Percentiles rank a stretch among this genome's conserved stretches.
Conservation (phyloP, 306 rosid species). For the Pachyrhizus erosus region DNA sequence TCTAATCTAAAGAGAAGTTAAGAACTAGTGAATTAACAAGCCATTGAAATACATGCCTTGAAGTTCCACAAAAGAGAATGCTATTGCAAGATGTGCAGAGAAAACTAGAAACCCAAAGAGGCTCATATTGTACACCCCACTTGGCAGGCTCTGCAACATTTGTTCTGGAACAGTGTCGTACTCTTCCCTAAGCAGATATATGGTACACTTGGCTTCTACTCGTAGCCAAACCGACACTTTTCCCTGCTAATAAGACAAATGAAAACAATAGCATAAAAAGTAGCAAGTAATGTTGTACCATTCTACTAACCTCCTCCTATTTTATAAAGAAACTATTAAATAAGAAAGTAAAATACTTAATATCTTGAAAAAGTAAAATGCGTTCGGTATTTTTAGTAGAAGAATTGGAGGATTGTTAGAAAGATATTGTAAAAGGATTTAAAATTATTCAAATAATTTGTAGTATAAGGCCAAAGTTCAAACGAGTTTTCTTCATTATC, state of each 20-base stretch:
- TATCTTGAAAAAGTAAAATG: not conserved
- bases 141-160: slow-evolving; percentile 1
- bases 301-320: not conserved
- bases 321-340: not conserved
- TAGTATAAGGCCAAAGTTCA: slow-evolving; percentile 17
- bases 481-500: slow-evolving; percentile 12
- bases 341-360: not conserved
- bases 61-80: slow-evolving; percentile 47
- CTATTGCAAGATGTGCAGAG: slow-evolving; percentile 48
- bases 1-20: slow-evolving; percentile 4
- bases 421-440: not conserved
- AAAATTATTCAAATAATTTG: not conserved
- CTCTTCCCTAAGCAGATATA: slow-evolving; percentile 27
- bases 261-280: not conserved
- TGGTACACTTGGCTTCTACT: slow-evolving; percentile 5
- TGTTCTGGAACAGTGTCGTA: not conserved
- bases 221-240: slow-evolving; percentile 39
- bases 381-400: not conserved
- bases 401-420: not conserved
- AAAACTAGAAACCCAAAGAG: slow-evolving; percentile 53
- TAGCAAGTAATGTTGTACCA: not conserved
- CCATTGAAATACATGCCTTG: slow-evolving; percentile 51
- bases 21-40: slow-evolving; percentile 5
- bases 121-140: slow-evolving; percentile 48
- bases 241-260: slow-evolving; percentile 8